Percentiles rank a stretch among this genome's conserved stretches.
These are phyloP conservation scores for Saitoella complicata DNA, from an alignment of 805 yeast genomes.

Conservation along the genomic window DNA sequence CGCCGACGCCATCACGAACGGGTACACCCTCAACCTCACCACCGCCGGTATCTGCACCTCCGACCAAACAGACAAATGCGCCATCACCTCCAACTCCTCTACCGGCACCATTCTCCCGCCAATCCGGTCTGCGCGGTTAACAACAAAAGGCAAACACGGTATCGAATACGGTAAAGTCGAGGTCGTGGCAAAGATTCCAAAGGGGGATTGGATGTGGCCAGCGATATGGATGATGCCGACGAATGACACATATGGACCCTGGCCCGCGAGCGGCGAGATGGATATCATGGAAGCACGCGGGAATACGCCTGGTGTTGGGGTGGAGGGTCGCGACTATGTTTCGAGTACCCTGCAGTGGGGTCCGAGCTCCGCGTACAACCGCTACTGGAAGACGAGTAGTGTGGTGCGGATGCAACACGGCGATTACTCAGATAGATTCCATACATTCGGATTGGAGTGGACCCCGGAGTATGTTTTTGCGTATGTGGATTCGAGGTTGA, in stretches of 20 bases:
- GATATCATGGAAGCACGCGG: slow-evolving; percentile 10
- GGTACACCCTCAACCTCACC: slow-evolving; percentile 10
- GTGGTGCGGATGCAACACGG: not conserved
- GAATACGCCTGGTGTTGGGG: slow-evolving; percentile 6
- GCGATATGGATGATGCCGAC: slow-evolving; percentile 12
- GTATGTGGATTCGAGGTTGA: slow-evolving; percentile 8
- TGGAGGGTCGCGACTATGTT: slow-evolving; percentile 7
- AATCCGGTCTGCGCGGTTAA: slow-evolving; percentile 8
- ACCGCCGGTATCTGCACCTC: slow-evolving; percentile 6
- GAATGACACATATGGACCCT: slow-evolving; percentile 5
- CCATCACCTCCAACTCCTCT: slow-evolving; percentile 6
- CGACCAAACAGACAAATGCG: too few relatives aligned
- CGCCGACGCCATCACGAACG: slow-evolving; percentile 7
- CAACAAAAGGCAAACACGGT: slow-evolving; percentile 3
- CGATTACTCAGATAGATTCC: slow-evolving; percentile 5
- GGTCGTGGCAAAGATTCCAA: slow-evolving; percentile 7
- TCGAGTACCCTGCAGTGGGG: slow-evolving; percentile 11
- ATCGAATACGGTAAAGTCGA: slow-evolving; percentile 9
- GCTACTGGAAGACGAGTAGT: slow-evolving; percentile 3
- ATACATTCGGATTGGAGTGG: slow-evolving; percentile 10
- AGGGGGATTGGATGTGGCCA: slow-evolving; percentile 12
- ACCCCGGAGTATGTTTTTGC: slow-evolving; percentile 8
- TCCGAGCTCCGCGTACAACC: slow-evolving; percentile 1
- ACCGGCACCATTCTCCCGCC: slow-evolving; percentile 8
- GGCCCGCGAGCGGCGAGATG: slow-evolving; percentile 12